These are phyloP conservation scores for Scutellaria minor DNA, from an alignment of 257 asterid species.

Conservation along the genomic window DNA sequence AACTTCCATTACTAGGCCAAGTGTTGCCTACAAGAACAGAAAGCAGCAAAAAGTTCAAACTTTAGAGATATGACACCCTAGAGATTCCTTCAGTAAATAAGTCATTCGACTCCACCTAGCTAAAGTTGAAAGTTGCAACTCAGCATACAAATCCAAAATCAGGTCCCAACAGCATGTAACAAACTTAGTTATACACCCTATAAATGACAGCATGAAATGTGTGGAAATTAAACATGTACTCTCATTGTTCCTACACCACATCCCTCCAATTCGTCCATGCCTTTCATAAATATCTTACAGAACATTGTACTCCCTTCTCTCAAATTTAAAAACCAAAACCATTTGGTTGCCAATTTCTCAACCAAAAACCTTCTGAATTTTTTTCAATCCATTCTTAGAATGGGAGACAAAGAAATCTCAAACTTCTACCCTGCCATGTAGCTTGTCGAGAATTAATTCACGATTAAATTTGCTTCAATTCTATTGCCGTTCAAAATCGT, in stretches of 20 bases:
- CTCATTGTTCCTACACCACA: conserved; percentile 8
- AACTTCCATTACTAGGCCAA: conserved; percentile 90
- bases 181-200: conserved; percentile 10
- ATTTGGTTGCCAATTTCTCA: background rate
- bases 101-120: conserved; percentile 8
- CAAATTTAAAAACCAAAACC: background rate
- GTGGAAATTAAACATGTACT: background rate
- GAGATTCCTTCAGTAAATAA: conserved; percentile 13
- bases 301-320: background rate
- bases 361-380: background rate
- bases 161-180: conserved; percentile 1
- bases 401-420: background rate
- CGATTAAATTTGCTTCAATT: conserved; percentile 18
- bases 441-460: conserved; percentile 16
- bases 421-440: background rate
- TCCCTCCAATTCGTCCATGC: conserved; percentile 4
- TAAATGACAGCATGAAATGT: conserved; percentile 24
- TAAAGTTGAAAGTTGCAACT: conserved; percentile 34
- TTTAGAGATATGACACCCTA: conserved; percentile 20
- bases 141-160: conserved; percentile 13
- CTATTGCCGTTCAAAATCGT: conserved; percentile 2
- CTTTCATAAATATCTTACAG: conserved; percentile 14
- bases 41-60: conserved; percentile 23
- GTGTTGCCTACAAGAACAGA: conserved; percentile 75
- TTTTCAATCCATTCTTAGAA: background rate